Evolutionary conservation across 2,329 filamentous ascomycete species (phyloP).

Genomic region (Exophiala bonariae): DNA sequence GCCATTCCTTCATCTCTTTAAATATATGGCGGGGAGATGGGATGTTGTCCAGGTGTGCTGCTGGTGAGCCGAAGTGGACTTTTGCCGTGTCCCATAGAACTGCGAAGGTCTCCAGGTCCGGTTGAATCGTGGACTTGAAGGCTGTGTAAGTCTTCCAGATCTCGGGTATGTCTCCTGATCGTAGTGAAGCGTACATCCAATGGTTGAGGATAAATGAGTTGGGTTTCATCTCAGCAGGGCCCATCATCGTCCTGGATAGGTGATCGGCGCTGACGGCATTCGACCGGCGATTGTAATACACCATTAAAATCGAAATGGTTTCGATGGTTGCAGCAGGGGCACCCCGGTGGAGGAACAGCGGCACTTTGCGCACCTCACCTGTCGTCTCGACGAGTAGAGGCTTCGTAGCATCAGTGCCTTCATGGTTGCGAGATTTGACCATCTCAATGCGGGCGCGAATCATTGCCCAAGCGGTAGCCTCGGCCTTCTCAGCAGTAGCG

Average conservation of each 20-base stretch:
- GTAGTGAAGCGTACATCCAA: constrained; percentile 66
- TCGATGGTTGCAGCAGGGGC: constrained; percentile 67
- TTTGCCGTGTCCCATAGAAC: constrained; percentile 62
- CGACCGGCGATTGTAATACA: constrained; percentile 67
- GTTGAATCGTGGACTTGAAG: constrained; percentile 54
- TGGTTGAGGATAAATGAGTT: constrained; percentile 80
- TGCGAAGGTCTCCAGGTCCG: constrained; percentile 69
- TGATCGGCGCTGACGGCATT: constrained; percentile 59
- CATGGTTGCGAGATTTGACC: constrained; percentile 44
- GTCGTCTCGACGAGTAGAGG: neutral
- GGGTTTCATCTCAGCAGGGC: constrained; percentile 62
- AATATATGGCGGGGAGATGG: constrained; percentile 48
- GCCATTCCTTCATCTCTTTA: constrained; percentile 51
- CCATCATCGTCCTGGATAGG: constrained; percentile 62
- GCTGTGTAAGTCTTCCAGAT: constrained; percentile 58
- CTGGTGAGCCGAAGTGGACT: constrained; percentile 48
- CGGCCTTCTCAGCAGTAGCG: constrained; percentile 60
- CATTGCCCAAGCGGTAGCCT: constrained; percentile 74
- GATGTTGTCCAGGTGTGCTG: constrained; percentile 48
- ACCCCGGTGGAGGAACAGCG: constrained; percentile 40
- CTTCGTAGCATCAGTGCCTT: neutral
- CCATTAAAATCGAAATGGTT: constrained; percentile 73
- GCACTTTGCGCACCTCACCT: constrained; percentile 27
- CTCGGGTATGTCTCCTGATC: constrained; percentile 55
- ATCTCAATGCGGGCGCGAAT: constrained; percentile 66